phyloP scores from a whole-genome alignment of 768 basidiomycete species.

The Lactifluus echinatus region DNA sequence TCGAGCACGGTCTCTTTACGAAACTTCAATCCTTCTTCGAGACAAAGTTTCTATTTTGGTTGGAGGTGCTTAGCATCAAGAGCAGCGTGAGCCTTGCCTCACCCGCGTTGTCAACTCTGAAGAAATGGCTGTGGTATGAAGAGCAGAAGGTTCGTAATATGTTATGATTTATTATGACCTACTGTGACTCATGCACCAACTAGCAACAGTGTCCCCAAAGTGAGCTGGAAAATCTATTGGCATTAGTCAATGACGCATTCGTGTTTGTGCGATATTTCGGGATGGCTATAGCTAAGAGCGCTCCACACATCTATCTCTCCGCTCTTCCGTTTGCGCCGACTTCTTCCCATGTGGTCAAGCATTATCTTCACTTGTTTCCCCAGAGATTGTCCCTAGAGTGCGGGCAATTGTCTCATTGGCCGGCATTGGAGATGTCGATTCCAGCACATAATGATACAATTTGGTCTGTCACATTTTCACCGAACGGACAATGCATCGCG shows the following conservation, averaged over 20 bases:
- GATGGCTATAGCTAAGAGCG: background rate
- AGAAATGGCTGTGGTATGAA: background rate
- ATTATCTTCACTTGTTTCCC: background rate
- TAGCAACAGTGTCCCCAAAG: background rate
- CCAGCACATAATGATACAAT: background rate
- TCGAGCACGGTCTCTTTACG: background rate
- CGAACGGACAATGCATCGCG: slow-evolving; percentile 5
- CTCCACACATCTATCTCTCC: no score
- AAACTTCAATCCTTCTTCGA: background rate
- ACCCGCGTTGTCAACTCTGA: background rate
- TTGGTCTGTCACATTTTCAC: background rate
- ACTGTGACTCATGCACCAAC: background rate
- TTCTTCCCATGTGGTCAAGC: background rate
- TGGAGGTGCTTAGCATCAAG: background rate
- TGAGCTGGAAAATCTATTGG: background rate
- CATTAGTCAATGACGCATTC: background rate
- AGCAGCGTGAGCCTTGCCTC: background rate
- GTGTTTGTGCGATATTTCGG: background rate
- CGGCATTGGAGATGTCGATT: background rate
- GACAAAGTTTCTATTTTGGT: background rate
- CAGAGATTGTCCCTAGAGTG: background rate
- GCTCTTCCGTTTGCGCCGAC: background rate
- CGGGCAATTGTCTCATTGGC: background rate
- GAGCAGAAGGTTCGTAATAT: background rate
- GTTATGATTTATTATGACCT: background rate